phyloP scores from a whole-genome alignment of 768 basidiomycete genomes.

The Pleurotus tuber-regium region DNA sequence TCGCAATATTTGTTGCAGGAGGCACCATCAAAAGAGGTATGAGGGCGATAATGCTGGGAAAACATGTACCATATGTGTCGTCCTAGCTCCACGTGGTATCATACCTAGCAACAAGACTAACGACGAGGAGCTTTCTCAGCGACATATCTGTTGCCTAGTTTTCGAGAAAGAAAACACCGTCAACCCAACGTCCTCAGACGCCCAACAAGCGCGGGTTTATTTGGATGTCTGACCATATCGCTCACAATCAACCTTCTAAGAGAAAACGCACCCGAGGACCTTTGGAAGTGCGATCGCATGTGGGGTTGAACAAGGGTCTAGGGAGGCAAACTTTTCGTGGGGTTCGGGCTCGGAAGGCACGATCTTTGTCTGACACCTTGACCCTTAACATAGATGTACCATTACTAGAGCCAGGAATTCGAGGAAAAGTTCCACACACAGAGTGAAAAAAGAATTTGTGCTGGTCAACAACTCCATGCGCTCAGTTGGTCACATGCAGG shows the following conservation, averaged over 20 bases:
- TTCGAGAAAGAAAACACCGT: conserved; percentile 1
- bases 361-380: neutral
- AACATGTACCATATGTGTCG: neutral
- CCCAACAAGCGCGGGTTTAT: too few relatives aligned
- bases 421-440: neutral
- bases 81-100: neutral
- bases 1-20: too few relatives aligned
- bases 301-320: neutral
- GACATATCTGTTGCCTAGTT: neutral
- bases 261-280: neutral
- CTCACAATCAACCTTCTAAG: too few relatives aligned
- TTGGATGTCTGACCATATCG: too few relatives aligned
- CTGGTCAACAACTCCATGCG: neutral
- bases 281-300: neutral
- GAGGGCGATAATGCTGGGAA: neutral
- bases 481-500: neutral
- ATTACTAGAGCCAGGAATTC: neutral
- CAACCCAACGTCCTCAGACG: neutral
- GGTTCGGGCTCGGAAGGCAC: neutral
- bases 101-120: conserved; percentile 8
- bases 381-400: neutral
- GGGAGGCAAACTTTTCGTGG: neutral
- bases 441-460: too few relatives aligned
- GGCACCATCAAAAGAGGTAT: conserved; percentile 2
- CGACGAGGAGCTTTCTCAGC: neutral